Conservation (phyloP, 257 asterid genomes). For the Dorcoceras hygrometricum region DNA sequence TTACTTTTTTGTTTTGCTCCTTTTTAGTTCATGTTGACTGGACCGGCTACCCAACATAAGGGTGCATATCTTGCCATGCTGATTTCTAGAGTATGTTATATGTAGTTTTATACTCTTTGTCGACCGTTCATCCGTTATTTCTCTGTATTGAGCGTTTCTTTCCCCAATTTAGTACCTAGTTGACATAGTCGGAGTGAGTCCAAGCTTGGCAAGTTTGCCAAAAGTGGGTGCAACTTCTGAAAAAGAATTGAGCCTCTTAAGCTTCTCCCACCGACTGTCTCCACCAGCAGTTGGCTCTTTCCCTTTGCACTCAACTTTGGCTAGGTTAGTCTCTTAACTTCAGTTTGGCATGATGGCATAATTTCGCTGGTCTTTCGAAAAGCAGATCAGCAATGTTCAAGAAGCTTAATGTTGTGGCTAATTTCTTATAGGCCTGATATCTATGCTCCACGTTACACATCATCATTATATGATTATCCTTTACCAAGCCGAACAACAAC, state of each 20-base stretch:
- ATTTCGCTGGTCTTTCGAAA: background rate
- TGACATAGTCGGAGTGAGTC: conserved; percentile 37
- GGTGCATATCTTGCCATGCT: conserved; percentile 71
- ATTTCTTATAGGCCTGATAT: conserved; percentile 54
- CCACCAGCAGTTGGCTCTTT: conserved; percentile 36
- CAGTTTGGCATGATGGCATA: background rate
- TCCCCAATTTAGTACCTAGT: conserved; percentile 47
- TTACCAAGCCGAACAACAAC: conserved; percentile 29
- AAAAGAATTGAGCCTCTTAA: conserved; percentile 36
- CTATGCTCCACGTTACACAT: conserved; percentile 38
- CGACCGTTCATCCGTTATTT: conserved; percentile 11
- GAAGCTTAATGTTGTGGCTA: conserved; percentile 18
- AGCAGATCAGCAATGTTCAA: conserved; percentile 3
- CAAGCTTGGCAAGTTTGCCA: conserved; percentile 37
- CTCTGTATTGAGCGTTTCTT: conserved; percentile 15
- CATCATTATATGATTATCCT: conserved; percentile 35
- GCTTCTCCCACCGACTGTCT: conserved; percentile 40
- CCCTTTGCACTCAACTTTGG: conserved; percentile 30
- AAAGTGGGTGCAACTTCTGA: conserved; percentile 36
- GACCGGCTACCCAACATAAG: conserved; percentile 58
- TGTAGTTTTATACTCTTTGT: conserved; percentile 22
- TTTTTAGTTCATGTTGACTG: conserved; percentile 80
- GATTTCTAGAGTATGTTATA: conserved; percentile 71
- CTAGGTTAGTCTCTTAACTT: conserved; percentile 35
- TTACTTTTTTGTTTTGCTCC: conserved; percentile 25